These are phyloP conservation scores for Melastoma candidum DNA, from an alignment of 441 rosid species.

Conservation along the genomic window DNA sequence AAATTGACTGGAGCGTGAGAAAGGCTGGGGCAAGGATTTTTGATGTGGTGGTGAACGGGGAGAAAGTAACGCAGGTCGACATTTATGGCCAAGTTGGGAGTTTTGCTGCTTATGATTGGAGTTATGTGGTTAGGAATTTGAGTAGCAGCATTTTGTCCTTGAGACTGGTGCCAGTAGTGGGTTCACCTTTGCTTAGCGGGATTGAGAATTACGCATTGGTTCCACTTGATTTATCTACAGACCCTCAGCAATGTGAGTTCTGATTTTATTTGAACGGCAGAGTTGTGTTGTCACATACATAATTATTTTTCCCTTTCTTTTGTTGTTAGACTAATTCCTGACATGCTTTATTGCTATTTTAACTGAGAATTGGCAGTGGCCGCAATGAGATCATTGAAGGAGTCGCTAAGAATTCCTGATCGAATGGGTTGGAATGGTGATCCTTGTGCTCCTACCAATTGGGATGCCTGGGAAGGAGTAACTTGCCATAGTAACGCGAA, in stretches of 20 bases:
- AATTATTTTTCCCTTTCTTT: neutral
- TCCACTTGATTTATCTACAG: slow-evolving; percentile 70
- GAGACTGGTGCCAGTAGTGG: slow-evolving; percentile 43
- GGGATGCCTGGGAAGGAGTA: slow-evolving; percentile 99
- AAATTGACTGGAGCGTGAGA: slow-evolving; percentile 62
- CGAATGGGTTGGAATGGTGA: slow-evolving; percentile 99
- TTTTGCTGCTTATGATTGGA: slow-evolving; percentile 52
- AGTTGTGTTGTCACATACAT: no score
- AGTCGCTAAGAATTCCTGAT: slow-evolving; percentile 72
- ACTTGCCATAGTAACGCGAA: slow-evolving; percentile 57
- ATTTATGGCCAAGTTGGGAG: slow-evolving; percentile 51
- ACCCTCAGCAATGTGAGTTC: slow-evolving; percentile 66
- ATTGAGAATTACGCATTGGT: slow-evolving; percentile 89
- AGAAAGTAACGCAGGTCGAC: slow-evolving; percentile 69
- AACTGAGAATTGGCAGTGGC: slow-evolving; percentile 24
- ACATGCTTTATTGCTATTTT: neutral
- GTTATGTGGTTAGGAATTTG: slow-evolving; percentile 52
- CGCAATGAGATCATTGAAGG: slow-evolving; percentile 91
- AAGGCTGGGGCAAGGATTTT: slow-evolving; percentile 65
- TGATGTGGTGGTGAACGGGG: slow-evolving; percentile 57
- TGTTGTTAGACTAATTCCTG: neutral
- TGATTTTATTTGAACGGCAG: no score
- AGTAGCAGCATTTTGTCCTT: slow-evolving; percentile 46
- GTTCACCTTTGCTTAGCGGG: slow-evolving; percentile 70
- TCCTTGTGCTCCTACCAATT: slow-evolving; percentile 94